Evolutionary conservation across 2,329 filamentous ascomycete species (phyloP).

Genomic region (Aphanoascus verrucosus): DNA sequence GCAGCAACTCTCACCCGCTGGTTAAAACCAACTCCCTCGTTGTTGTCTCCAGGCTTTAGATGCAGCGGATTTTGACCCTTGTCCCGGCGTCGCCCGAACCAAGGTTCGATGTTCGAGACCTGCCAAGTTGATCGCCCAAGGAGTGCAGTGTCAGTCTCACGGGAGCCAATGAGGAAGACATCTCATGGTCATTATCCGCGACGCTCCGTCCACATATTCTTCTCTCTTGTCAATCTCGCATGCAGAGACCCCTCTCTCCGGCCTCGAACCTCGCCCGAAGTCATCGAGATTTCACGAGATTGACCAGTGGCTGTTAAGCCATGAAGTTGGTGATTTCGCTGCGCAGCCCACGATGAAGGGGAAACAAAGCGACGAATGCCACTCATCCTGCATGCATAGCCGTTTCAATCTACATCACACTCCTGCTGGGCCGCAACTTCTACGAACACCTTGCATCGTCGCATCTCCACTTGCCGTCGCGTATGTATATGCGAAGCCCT

Average conservation of each 20-base stretch:
- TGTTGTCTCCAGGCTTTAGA: background rate
- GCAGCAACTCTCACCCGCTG: too few relatives aligned
- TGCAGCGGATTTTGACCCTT: slow-evolving; percentile 5
- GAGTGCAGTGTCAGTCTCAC: background rate
- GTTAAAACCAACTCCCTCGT: background rate
- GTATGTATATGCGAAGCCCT: background rate
- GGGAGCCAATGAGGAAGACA: background rate
- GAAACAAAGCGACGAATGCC: background rate
- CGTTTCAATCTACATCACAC: slow-evolving; percentile 2
- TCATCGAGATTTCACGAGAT: background rate
- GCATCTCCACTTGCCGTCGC: background rate
- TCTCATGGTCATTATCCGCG: background rate
- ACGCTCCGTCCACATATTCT: background rate
- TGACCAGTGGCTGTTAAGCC: too few relatives aligned
- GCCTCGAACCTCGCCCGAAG: background rate
- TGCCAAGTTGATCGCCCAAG: background rate
- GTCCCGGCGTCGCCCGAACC: slow-evolving; percentile 3
- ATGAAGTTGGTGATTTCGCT: too few relatives aligned
- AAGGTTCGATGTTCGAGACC: slow-evolving; percentile 5
- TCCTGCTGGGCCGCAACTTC: background rate
- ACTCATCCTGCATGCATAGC: slow-evolving; percentile 12
- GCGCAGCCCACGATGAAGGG: too few relatives aligned
- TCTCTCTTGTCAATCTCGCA: background rate
- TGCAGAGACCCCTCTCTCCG: background rate
- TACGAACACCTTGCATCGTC: background rate